Percentiles rank a stretch among this genome's conserved stretches.
phyloP scores from a whole-genome alignment of 2,329 filamentous ascomycete genomes.

The Orbilia javanica region DNA sequence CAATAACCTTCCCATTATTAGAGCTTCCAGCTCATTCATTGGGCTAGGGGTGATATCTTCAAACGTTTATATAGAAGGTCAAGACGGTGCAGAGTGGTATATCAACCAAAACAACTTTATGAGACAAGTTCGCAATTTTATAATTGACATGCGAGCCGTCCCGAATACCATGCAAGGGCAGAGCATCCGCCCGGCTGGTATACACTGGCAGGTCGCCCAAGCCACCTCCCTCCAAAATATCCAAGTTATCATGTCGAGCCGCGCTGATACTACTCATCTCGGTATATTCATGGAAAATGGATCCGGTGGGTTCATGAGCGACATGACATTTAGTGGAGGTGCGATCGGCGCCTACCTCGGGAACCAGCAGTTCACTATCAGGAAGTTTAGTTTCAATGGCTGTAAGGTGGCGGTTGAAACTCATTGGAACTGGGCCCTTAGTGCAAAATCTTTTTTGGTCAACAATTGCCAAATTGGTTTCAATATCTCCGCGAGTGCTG shows the following conservation, averaged over 20 bases:
- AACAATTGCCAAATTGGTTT: conserved; percentile 67
- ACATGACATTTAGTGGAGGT: conserved; percentile 71
- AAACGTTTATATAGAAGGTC: conserved; percentile 78
- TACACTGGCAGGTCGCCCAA: conserved; percentile 64
- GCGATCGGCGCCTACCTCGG: conserved; percentile 67
- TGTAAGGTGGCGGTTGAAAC: conserved; percentile 71
- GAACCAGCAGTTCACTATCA: conserved; percentile 67
- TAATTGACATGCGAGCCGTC: too few relatives aligned
- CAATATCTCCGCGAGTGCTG: conserved; percentile 69
- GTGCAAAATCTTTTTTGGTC: conserved; percentile 69
- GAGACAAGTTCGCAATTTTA: too few relatives aligned
- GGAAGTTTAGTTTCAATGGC: conserved; percentile 70
- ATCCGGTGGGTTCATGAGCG: conserved; percentile 38
- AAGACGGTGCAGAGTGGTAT: conserved; percentile 69
- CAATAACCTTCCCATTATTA: conserved; percentile 62
- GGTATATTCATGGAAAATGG: conserved; percentile 73
- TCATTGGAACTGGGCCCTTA: conserved; percentile 75
- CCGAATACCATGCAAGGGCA: too few relatives aligned
- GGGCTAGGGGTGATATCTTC: conserved; percentile 89
- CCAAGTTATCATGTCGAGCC: neutral
- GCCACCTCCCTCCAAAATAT: conserved; percentile 65
- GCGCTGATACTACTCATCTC: neutral
- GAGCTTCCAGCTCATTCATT: conserved; percentile 79
- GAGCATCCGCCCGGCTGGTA: too few relatives aligned
- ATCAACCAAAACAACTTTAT: too few relatives aligned